Conservation (phyloP, 164 flowering plant genomes). For the Vitis labrusca region DNA sequence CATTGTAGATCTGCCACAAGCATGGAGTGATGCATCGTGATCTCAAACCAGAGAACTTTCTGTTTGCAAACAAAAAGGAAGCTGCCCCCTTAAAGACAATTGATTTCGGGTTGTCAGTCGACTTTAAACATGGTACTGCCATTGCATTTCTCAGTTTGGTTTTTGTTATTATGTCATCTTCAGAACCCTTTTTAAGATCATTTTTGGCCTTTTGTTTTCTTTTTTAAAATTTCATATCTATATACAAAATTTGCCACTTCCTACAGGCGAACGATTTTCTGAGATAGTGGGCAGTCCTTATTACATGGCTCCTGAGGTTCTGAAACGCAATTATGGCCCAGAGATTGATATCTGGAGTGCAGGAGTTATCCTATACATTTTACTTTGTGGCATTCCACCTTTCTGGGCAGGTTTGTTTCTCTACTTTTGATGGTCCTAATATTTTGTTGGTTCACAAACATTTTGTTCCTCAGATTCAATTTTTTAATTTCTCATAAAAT, state of each 20-base stretch:
- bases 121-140: slow-evolving; percentile 50
- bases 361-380: slow-evolving; percentile 61
- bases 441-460: neutral
- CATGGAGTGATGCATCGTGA: slow-evolving; percentile 63
- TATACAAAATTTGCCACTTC: slow-evolving; percentile 1
- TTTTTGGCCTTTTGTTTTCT: neutral
- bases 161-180: neutral
- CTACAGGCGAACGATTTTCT: slow-evolving; percentile 50
- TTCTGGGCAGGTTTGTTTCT: slow-evolving; percentile 66
- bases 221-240: neutral
- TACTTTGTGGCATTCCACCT: slow-evolving; percentile 70
- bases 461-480: neutral
- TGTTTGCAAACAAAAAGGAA: slow-evolving; percentile 54
- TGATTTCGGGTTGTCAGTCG: slow-evolving; percentile 53
- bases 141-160: neutral
- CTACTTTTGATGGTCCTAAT: neutral
- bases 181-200: neutral
- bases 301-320: slow-evolving; percentile 76
- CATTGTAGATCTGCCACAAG: slow-evolving; percentile 43
- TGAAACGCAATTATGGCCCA: slow-evolving; percentile 59
- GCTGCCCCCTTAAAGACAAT: slow-evolving; percentile 43
- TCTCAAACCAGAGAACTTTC: slow-evolving; percentile 56
- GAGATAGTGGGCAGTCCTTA: slow-evolving; percentile 78
- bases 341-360: slow-evolving; percentile 76
- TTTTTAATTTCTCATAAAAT: slow-evolving; percentile 2